These are phyloP conservation scores for Daldinia bambusicola DNA, from an alignment of 495 filamentous ascomycete species.

Conservation along the genomic window DNA sequence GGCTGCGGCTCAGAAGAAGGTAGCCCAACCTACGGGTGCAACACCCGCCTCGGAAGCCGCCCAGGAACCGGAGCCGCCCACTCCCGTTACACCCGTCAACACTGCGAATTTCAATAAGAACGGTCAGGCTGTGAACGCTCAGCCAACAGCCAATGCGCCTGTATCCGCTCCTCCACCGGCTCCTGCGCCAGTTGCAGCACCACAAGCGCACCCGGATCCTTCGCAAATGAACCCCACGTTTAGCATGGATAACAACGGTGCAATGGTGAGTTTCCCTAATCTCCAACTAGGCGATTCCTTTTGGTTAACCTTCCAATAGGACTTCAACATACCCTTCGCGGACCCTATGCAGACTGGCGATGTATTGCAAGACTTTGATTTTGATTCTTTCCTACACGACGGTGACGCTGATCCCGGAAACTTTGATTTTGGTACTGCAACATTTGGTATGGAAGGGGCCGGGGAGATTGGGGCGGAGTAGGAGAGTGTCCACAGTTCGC, in stretches of 20 bases:
- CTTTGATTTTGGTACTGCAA: conserved; percentile 58
- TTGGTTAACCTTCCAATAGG: conserved; percentile 42
- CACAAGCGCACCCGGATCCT: conserved; percentile 58
- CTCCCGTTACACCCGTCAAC: conserved; percentile 87
- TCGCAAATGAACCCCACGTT: conserved; percentile 47
- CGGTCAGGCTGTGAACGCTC: conserved; percentile 62
- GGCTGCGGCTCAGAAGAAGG: conserved; percentile 75
- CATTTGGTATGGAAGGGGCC: conserved; percentile 56
- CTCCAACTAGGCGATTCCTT: not conserved
- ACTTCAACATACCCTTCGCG: conserved; percentile 63
- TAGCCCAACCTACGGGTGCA: conserved; percentile 70
- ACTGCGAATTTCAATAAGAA: conserved; percentile 67
- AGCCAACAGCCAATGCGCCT: conserved; percentile 57
- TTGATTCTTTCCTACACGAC: conserved; percentile 88
- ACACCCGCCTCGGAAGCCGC: conserved; percentile 81
- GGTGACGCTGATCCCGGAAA: conserved; percentile 49
- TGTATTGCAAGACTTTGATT: conserved; percentile 93
- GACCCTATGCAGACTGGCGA: conserved; percentile 68
- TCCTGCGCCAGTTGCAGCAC: conserved; percentile 60
- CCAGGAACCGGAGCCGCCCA: conserved; percentile 75
- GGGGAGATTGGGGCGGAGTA: conserved; percentile 64
- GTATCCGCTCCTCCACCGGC: conserved; percentile 55
- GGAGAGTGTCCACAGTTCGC: conserved; percentile 25
- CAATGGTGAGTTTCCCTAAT: conserved; percentile 49
- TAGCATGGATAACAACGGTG: conserved; percentile 45